Conservation (phyloP, 352 stramenopile species). For the Elongisporangium undulatum region DNA sequence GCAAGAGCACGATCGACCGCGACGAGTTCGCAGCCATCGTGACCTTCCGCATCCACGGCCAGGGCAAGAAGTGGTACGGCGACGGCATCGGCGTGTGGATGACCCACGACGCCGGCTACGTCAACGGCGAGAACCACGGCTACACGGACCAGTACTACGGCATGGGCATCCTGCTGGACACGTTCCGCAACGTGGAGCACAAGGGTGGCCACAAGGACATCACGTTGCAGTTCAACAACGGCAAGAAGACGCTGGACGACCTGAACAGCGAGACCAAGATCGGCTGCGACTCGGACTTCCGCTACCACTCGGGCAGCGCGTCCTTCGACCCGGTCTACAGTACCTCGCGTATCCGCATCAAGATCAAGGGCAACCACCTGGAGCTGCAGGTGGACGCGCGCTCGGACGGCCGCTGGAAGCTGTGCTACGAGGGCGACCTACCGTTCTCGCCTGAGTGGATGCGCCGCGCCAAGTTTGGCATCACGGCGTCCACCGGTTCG, state of each 20-base stretch:
- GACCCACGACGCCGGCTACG: conserved; percentile 45
- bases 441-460: conserved; percentile 71
- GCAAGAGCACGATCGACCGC: conserved; percentile 29
- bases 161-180: conserved; percentile 73
- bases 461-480: conserved; percentile 48
- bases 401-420: conserved; percentile 44
- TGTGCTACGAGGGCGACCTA: conserved; percentile 63
- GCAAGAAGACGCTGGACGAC: conserved; percentile 58
- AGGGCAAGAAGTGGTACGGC: conserved; percentile 76
- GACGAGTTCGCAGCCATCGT: conserved; percentile 59
- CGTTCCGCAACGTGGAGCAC: conserved; percentile 79
- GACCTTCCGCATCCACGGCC: conserved; percentile 72
- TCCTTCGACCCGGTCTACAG: conserved; percentile 72
- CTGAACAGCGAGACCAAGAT: conserved; percentile 71
- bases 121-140: conserved; percentile 69
- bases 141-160: conserved; percentile 69
- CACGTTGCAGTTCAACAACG: conserved; percentile 75
- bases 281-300: conserved; percentile 72
- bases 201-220: conserved; percentile 77
- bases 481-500: conserved; percentile 72
- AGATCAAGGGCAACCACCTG: conserved; percentile 45
- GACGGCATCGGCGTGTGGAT: conserved; percentile 76
- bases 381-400: conserved; percentile 62
- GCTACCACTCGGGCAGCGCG: conserved; percentile 67
- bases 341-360: conserved; percentile 58